These are phyloP conservation scores for Cladosporium sp. DNA, from an alignment of 2,329 filamentous ascomycete species.

Conservation along the genomic window DNA sequence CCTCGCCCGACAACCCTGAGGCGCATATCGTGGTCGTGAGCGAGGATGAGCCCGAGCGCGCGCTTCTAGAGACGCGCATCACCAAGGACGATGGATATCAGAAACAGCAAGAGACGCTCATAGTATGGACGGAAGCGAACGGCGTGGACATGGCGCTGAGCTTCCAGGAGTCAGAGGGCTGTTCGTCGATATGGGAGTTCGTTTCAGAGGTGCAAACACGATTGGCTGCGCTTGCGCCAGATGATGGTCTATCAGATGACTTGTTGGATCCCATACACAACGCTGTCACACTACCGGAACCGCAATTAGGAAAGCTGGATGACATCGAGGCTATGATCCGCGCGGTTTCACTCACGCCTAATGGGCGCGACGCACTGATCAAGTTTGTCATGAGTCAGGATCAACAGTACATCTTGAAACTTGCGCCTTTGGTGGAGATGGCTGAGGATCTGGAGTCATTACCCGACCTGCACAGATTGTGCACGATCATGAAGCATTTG, in stretches of 20 bases:
- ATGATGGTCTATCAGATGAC: conserved; percentile 89
- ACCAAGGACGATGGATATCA: conserved; percentile 94
- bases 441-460: conserved; percentile 91
- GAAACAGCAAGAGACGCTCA: conserved; percentile 98
- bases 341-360: conserved; percentile 70
- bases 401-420: conserved; percentile 71
- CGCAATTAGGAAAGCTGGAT: conserved; percentile 76
- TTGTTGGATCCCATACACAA: conserved; percentile 69
- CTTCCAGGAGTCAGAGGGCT: conserved; percentile 96
- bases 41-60: conserved; percentile 82
- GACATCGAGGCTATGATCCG: conserved; percentile 88
- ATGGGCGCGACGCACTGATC: conserved; percentile 79
- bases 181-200: conserved; percentile 92
- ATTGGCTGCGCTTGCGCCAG: conserved; percentile 59
- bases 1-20: conserved; percentile 63
- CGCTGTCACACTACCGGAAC: conserved; percentile 72
- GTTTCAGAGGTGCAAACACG: conserved; percentile 82
- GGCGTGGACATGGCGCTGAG: conserved; percentile 96
- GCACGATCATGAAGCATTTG: conserved; percentile 96
- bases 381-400: conserved; percentile 85
- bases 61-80: conserved; percentile 86
- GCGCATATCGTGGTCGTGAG: conserved; percentile 88
- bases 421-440: conserved; percentile 81
- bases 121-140: conserved; percentile 94
- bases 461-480: conserved; percentile 82